These are phyloP conservation scores for Phytophthora hibernalis DNA, from an alignment of 352 stramenopile genomes.

Conservation along the genomic window DNA sequence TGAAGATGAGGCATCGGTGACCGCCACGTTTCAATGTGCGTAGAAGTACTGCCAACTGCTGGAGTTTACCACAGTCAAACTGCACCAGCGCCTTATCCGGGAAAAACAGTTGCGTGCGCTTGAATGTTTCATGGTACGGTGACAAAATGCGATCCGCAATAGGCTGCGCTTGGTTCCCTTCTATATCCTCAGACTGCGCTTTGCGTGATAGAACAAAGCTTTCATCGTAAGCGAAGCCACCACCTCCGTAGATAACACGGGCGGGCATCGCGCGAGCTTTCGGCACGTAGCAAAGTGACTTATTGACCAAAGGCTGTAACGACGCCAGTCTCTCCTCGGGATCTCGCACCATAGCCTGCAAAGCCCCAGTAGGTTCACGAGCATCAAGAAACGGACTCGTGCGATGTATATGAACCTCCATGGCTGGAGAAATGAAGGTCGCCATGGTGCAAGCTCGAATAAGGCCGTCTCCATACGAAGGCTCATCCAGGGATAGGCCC, in stretches of 20 bases:
- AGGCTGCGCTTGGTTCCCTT: conserved; percentile 27
- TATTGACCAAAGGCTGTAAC: conserved; percentile 56
- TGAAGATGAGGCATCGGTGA: conserved; percentile 96
- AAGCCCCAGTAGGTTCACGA: conserved; percentile 42
- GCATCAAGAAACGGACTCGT: conserved; percentile 28
- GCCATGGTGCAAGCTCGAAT: conserved; percentile 60
- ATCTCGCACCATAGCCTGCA: conserved; percentile 58
- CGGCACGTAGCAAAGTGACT: conserved; percentile 80
- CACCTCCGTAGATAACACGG: conserved; percentile 47
- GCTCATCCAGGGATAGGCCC: conserved; percentile 47
- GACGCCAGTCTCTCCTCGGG: conserved; percentile 53
- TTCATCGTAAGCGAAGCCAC: conserved; percentile 46
- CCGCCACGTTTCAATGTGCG: conserved; percentile 95
- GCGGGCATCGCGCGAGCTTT: conserved; percentile 59
- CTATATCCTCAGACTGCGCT: conserved; percentile 26
- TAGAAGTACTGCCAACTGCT: conserved; percentile 92
- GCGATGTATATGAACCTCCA: conserved; percentile 69
- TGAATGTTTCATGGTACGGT: conserved; percentile 68
- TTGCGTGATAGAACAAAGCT: conserved; percentile 56
- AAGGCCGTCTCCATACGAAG: conserved; percentile 57
- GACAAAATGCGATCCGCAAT: conserved; percentile 48
- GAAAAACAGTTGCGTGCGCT: conserved; percentile 94
- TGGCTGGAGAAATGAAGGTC: conserved; percentile 75
- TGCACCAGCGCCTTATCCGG: conserved; percentile 98
- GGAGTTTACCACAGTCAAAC: conserved; percentile 96